phyloP scores from a whole-genome alignment of 495 filamentous ascomycete species.

The Tuber melanosporum region DNA sequence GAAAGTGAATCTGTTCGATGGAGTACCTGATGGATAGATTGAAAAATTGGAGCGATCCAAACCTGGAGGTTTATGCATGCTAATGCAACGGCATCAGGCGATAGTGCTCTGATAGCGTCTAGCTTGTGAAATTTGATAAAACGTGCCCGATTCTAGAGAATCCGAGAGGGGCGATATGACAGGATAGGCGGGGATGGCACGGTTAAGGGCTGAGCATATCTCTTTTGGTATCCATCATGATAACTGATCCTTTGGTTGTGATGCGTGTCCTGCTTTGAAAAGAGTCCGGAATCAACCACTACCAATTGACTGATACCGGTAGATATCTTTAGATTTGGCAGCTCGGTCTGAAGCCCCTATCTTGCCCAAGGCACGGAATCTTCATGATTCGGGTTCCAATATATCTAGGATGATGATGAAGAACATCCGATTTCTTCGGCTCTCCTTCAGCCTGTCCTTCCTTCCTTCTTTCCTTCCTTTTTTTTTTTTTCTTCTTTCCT shows the following conservation, averaged over 20 bases:
- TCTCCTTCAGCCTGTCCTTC: not conserved
- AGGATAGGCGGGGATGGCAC: not conserved
- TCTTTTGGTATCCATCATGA: not conserved
- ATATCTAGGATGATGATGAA: not conserved
- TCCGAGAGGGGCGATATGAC: constrained; percentile 3
- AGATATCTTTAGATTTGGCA: constrained; percentile 9
- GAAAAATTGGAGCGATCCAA: not conserved
- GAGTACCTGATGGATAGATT: constrained; percentile 1
- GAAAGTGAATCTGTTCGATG: not conserved
- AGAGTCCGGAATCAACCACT: constrained; percentile 12
- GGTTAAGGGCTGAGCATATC: not conserved
- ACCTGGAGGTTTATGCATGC: constrained; percentile 21
- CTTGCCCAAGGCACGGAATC: constrained; percentile 4
- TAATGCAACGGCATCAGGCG: constrained; percentile 16
- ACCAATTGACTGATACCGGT: constrained; percentile 14
- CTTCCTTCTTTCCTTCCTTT: not conserved
- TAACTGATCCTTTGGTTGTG: constrained; percentile 8
- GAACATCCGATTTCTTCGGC: constrained; percentile 2
- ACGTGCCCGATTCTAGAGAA: constrained; percentile 14
- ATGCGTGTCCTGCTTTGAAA: constrained; percentile 24
- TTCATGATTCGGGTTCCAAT: constrained; percentile 3
- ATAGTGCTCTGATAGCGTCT: constrained; percentile 17
- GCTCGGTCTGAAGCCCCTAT: constrained; percentile 3
- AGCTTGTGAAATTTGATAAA: constrained; percentile 18
- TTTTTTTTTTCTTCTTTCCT: not conserved